Percentiles rank a stretch among this genome's conserved stretches.
Evolutionary conservation across 345 rosid species (phyloP).

Genomic region (Ceriops decandra): DNA sequence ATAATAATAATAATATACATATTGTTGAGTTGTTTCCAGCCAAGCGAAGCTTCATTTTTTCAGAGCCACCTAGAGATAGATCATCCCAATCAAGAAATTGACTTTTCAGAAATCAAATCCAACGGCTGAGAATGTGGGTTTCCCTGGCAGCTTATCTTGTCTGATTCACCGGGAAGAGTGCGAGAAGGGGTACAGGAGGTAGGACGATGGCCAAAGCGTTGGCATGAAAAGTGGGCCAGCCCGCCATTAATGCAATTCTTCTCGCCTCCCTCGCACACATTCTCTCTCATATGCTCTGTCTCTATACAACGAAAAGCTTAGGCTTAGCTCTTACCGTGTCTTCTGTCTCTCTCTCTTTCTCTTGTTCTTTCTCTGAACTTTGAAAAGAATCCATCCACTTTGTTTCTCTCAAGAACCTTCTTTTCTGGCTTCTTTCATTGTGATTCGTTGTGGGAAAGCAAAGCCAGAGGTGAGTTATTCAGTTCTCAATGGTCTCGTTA

Average conservation of each 20-base stretch:
- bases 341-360: not conserved
- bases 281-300: not conserved
- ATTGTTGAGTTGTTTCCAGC: too few species aligned
- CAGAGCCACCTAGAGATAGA: too few species aligned
- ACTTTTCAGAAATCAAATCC: not conserved
- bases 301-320: too few species aligned
- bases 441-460: constrained; percentile 17
- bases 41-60: too few species aligned
- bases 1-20: too few species aligned
- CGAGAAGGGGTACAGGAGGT: not conserved
- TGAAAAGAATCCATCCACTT: too few species aligned
- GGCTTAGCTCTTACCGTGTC: not conserved
- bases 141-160: not conserved
- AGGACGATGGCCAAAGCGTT: not conserved
- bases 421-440: not conserved
- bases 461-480: constrained; percentile 20
- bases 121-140: constrained; percentile 10
- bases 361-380: not conserved
- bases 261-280: constrained; percentile 4
- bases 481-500: constrained; percentile 8
- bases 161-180: not conserved
- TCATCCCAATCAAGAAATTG: not conserved
- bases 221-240: constrained; percentile 31
- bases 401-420: too few species aligned
- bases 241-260: constrained; percentile 33